Conservation (phyloP, 2,329 filamentous ascomycete species). For the Sarocladium oryzae region DNA sequence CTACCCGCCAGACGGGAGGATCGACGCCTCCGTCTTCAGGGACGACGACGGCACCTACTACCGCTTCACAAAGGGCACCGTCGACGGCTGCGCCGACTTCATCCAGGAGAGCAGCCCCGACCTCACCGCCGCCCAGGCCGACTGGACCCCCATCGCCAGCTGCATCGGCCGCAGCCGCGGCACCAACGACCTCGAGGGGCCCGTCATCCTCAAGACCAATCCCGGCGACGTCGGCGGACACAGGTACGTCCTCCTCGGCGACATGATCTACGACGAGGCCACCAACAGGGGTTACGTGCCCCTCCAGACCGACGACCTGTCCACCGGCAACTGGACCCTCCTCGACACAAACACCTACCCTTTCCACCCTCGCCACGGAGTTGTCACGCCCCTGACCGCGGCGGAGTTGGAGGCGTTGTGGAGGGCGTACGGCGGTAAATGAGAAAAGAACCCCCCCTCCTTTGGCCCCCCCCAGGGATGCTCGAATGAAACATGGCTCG, state of each 20-base stretch:
- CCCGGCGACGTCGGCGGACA: conserved; percentile 39
- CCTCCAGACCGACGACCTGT: conserved; percentile 39
- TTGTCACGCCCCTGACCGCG: conserved; percentile 40
- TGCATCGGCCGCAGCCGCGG: conserved; percentile 43
- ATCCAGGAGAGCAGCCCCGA: conserved; percentile 39
- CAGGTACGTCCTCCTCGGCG: conserved; percentile 35
- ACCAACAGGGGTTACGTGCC: conserved; percentile 40
- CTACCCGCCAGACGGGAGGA: conserved; percentile 35
- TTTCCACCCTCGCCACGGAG: conserved; percentile 40
- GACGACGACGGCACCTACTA: conserved; percentile 31
- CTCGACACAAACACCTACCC: conserved; percentile 36
- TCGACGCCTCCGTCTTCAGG: conserved; percentile 41
- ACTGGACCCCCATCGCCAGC: conserved; percentile 27
- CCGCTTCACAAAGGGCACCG: conserved; percentile 41
- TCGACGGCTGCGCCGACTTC: conserved; percentile 41
- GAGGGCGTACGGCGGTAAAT: background rate
- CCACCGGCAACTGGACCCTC: conserved; percentile 38
- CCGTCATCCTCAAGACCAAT: conserved; percentile 41
- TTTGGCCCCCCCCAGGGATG: too few relatives aligned
- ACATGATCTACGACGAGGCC: conserved; percentile 42
- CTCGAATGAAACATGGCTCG: too few relatives aligned
- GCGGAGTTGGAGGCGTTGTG: conserved; percentile 26
- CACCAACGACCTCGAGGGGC: conserved; percentile 37
- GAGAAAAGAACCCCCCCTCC: too few relatives aligned
- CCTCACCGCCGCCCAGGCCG: conserved; percentile 31